A percentile compares a stretch with the other conserved stretches of the same genome.
phyloP scores from a whole-genome alignment of 2,329 filamentous ascomycete genomes.

The Chaetomiaceae sp. region DNA sequence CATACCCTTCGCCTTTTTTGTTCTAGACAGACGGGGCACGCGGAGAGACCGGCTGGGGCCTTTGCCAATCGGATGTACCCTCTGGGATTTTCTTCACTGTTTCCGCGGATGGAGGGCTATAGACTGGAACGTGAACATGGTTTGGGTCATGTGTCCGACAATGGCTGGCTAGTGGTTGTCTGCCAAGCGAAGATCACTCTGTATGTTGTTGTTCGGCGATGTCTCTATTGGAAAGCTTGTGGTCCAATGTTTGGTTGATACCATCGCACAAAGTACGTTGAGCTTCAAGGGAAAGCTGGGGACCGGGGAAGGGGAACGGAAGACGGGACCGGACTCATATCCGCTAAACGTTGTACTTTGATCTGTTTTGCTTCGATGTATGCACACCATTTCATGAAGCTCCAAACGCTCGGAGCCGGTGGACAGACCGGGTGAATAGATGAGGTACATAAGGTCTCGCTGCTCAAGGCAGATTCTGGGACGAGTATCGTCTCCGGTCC shows the following conservation, averaged over 20 bases:
- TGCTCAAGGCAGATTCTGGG: no score
- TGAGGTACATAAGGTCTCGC: constrained; percentile 9
- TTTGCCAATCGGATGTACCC: no score
- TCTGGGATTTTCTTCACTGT: background rate
- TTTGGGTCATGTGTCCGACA: background rate
- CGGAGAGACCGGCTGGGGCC: no score
- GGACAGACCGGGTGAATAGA: constrained; percentile 8
- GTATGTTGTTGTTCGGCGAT: background rate
- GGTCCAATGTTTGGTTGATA: constrained; percentile 9
- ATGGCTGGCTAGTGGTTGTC: background rate
- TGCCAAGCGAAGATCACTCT: background rate
- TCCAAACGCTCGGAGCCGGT: background rate
- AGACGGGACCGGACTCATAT: background rate
- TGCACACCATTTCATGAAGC: background rate
- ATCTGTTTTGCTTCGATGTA: background rate
- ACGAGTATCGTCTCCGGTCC: no score
- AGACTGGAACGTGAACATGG: background rate
- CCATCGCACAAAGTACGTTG: no score
- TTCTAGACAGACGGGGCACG: no score
- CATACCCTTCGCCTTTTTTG: no score
- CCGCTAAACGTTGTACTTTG: background rate
- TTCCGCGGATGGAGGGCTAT: background rate
- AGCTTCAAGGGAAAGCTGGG: no score
- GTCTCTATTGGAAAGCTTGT: constrained; percentile 3
- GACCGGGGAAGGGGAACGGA: background rate